These are phyloP conservation scores for Boletus sp. DNA, from an alignment of 768 basidiomycete species.

Conservation along the genomic window DNA sequence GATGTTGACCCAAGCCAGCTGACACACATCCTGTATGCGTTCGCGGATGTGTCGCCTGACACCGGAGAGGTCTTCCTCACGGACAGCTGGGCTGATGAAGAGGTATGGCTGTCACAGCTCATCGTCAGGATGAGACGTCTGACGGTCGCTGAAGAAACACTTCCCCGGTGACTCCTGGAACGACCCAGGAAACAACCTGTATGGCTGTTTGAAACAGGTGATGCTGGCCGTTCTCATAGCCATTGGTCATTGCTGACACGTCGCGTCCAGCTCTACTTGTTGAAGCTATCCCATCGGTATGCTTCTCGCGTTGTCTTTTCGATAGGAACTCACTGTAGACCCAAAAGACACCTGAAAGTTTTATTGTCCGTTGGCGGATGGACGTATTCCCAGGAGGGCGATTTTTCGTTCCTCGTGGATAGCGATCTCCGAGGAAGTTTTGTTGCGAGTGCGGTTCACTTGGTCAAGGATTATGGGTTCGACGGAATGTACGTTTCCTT, in stretches of 20 bases:
- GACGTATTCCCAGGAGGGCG: constrained; percentile 69
- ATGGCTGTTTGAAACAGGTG: constrained; percentile 79
- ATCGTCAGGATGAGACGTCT: constrained; percentile 2
- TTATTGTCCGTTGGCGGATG: constrained; percentile 58
- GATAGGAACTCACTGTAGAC: not conserved
- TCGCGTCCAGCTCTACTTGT: constrained; percentile 39
- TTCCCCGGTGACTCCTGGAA: constrained; percentile 72
- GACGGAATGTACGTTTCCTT: constrained; percentile 61
- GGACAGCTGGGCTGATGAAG: constrained; percentile 72
- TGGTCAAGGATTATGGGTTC: constrained; percentile 75
- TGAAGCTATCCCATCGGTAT: constrained; percentile 57
- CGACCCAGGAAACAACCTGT: constrained; percentile 74
- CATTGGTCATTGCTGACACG: not conserved
- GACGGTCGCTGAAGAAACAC: constrained; percentile 50
- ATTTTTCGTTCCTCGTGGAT: constrained; percentile 63
- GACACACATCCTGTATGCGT: constrained; percentile 79
- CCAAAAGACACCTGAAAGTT: constrained; percentile 45
- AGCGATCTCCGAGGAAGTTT: constrained; percentile 52
- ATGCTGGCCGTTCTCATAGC: constrained; percentile 11
- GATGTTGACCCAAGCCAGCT: constrained; percentile 57
- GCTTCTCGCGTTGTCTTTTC: not conserved
- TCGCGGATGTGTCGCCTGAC: constrained; percentile 66
- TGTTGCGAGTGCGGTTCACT: constrained; percentile 56
- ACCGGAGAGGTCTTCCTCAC: constrained; percentile 65
- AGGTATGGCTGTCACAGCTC: constrained; percentile 37